Evolutionary conservation across 169 alveolate species (phyloP), one percentile per base, ranked within the genome.

Genomic region (Plasmodium vinckei): DNA sequence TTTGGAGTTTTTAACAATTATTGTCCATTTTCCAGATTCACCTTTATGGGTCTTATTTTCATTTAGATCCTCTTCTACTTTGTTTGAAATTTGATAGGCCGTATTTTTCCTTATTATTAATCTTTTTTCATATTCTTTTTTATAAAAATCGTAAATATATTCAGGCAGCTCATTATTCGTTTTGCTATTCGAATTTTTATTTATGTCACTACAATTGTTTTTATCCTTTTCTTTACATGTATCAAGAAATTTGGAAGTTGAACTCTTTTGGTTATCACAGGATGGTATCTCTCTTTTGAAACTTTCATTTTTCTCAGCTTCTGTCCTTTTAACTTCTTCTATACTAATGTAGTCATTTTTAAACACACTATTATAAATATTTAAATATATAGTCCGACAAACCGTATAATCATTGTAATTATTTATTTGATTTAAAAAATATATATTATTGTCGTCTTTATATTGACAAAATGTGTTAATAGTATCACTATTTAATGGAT

Each of bases 71-170:
- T 27, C 61, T 21, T 70, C 72, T 13, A 25, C 27, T 2, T 42
- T 73, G 25, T 59, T 5, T 1, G 33, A 6, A 4, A 86, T 51
- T 70, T 54, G 25, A 21, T 70, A 68, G 7, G 51, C 19, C 13
- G 87, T 86, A 21, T 70, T 69, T 59, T 86, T 86, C 12, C 42
- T 86, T 23, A 70, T 70, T 57, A 69, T 51, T 27, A 86, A 59
- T 47, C 91, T 86, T 15, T 63, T 86, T 86, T 68, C 87, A 49
- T 86, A 86, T 49, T 86, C 91, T 44, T 57, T 46, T 53, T 59
- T 23, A 19, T 86, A 86, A 15, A 51, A 25, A 15, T 51, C 72
- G 63, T 86, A 86, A 68, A 86, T 70, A n/a, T 86, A 86, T 60
- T 17, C 25, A 23, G 91, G 91, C 25, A 86, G 23, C n/a, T 33